phyloP scores from a whole-genome alignment of 257 asterid genomes.

The Misopates orontium region DNA sequence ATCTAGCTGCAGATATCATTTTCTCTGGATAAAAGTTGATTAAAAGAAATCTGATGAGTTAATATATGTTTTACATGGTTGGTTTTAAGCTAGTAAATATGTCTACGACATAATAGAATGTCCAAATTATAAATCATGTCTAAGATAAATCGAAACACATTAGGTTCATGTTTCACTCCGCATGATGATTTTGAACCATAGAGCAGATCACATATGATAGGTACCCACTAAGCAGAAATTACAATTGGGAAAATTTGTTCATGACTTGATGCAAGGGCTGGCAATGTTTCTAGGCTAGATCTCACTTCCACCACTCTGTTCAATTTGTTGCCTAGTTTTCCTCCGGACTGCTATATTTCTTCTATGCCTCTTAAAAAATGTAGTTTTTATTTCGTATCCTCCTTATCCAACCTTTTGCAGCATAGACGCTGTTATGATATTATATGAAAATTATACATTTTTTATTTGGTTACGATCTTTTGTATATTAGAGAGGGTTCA shows the following conservation, averaged over 20 bases:
- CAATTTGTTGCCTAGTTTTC: background rate
- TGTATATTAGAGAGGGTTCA: background rate
- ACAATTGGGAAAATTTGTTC: background rate
- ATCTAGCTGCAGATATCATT: background rate
- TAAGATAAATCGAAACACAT: background rate
- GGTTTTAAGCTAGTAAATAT: conserved; percentile 5
- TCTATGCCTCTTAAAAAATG: too few relatives aligned
- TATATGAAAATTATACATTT: background rate
- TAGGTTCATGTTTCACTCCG: background rate
- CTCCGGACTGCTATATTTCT: too few relatives aligned
- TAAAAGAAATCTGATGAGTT: background rate
- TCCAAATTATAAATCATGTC: background rate
- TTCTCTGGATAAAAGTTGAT: conserved; percentile 14
- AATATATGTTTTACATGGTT: background rate
- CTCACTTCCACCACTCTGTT: background rate
- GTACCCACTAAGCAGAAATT: too few relatives aligned
- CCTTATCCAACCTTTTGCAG: too few relatives aligned
- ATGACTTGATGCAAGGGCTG: background rate
- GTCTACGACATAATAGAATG: background rate
- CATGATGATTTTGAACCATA: background rate
- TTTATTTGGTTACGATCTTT: background rate
- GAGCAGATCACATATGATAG: background rate
- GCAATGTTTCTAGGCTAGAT: background rate
- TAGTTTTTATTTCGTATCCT: too few relatives aligned
- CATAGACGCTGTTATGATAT: background rate